Evolutionary conservation across 371 early-diverging fungal species (phyloP).

Genomic region (Rhizomucor pusillus): DNA sequence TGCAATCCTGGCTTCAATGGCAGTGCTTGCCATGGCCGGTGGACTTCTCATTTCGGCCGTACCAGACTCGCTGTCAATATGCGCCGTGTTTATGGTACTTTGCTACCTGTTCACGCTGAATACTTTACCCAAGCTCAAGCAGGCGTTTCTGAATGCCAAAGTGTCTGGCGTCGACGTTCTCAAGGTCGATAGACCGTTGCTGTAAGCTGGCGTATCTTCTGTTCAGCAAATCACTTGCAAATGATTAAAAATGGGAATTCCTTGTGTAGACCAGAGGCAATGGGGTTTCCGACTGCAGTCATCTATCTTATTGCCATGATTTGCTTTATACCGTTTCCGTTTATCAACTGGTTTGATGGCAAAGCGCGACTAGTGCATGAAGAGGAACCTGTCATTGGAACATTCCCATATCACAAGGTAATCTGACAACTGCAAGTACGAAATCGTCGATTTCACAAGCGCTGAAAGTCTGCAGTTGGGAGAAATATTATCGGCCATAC

Average conservation of each 20-base stretch:
- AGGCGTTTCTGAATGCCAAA: conserved; percentile 68
- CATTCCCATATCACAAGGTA: conserved; percentile 76
- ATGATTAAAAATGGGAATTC: background rate
- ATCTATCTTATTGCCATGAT: conserved; percentile 86
- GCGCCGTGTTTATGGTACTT: too few relatives aligned
- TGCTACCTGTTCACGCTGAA: conserved; percentile 46
- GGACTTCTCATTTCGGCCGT: too few relatives aligned
- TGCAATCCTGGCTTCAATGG: background rate
- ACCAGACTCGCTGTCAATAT: too few relatives aligned
- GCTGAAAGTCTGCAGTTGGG: conserved; percentile 55
- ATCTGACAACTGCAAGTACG: conserved; percentile 6
- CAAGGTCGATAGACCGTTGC: conserved; percentile 67
- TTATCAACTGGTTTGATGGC: conserved; percentile 74
- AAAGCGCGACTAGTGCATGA: conserved; percentile 28
- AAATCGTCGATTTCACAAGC: background rate
- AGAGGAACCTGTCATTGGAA: conserved; percentile 38
- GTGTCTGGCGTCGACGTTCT: conserved; percentile 81
- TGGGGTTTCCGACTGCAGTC: conserved; percentile 49
- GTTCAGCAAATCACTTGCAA: background rate
- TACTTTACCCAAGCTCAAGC: conserved; percentile 53
- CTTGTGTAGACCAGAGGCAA: conserved; percentile 43
- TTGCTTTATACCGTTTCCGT: conserved; percentile 90
- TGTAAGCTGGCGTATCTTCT: conserved; percentile 42
- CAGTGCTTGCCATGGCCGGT: background rate
- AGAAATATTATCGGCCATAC: conserved; percentile 82